Evolutionary conservation across 1,284 basidiomycete species (phyloP).

Genomic region (Malassezia brasiliensis): DNA sequence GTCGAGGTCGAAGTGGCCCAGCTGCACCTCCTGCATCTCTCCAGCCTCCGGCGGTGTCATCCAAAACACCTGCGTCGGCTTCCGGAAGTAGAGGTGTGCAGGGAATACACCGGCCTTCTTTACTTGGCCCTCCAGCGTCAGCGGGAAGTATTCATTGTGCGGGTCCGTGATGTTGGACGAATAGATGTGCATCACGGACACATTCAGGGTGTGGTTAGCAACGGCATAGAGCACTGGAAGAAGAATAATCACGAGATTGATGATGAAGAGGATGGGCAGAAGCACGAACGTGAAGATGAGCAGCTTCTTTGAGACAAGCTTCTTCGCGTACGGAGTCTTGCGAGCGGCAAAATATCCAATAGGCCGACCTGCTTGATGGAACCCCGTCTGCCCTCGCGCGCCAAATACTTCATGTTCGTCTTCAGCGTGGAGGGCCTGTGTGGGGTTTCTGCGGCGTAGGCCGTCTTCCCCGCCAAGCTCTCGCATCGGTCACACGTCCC

Average conservation of each 20-base stretch:
- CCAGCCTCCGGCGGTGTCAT: constrained; percentile 31
- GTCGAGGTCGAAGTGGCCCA: constrained; percentile 38
- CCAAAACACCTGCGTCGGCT: constrained; percentile 47
- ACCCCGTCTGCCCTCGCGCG: not conserved
- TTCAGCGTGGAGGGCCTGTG: too few species aligned
- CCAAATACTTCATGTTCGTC: not conserved
- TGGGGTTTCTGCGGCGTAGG: too few species aligned
- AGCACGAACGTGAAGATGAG: constrained; percentile 36
- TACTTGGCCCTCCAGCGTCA: constrained; percentile 45
- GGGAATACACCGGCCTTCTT: constrained; percentile 49
- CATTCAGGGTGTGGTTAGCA: constrained; percentile 46
- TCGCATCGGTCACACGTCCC: too few species aligned
- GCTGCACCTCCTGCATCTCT: constrained; percentile 34
- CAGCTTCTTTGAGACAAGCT: constrained; percentile 37
- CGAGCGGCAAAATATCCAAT: constrained; percentile 38
- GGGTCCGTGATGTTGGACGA: constrained; percentile 45
- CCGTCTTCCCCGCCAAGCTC: too few species aligned
- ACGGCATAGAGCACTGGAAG: constrained; percentile 48
- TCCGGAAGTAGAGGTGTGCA: constrained; percentile 45
- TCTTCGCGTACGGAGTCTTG: constrained; percentile 43
- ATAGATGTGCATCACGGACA: constrained; percentile 40
- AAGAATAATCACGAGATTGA: constrained; percentile 36
- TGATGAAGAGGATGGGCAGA: constrained; percentile 28
- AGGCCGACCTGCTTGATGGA: constrained; percentile 30
- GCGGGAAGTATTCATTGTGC: constrained; percentile 40